Base-by-base conservation (phyloP, 192 early-diverging fungal species). In the Diversispora eburnea region DNA sequence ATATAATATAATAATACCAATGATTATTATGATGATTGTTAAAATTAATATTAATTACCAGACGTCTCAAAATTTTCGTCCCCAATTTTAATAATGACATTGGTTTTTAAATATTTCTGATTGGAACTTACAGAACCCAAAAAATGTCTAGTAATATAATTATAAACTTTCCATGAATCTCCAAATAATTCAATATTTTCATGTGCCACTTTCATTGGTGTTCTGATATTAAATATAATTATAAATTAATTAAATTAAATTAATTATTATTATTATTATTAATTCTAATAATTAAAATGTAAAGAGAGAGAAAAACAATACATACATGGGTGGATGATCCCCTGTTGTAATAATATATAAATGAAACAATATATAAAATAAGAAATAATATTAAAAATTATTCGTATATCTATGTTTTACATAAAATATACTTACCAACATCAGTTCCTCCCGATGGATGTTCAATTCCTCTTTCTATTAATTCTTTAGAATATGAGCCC, bases 241-340 rank as follows among this genome's bases (percentile, higher is more conserved):
- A 33, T 33, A 33, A 33, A 33, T 33, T 33, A 33, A 33, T 33
- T 33, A 33, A 33, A 33, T 33, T 33, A 33, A n/a, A n/a, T n/a
- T n/a, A n/a, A n/a, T n/a, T n/a, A n/a, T n/a, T n/a, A n/a, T n/a
- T n/a, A 33, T 33, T 33, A 33, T 33, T 33, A 33, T 33, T 33
- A 33, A 33, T 33, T 33, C 25, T 33, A 33, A 33, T 33, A 33
- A 33, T 33, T 33, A 33, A 33, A 33, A 33, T 33, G 2, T 33
- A 33, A 33, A 33, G 25, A 33, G 25, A 33, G 25, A 33, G 2
- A 33, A 12, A 63, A 7, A 15, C 12, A 25, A 47, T 58, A 59
- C 43, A 66, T 79, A 83, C 81, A 84, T 84, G 20, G 84, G 84
- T 25, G 85, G 84, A 79, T 85, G 84, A 59, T 85, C 84, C 60